A percentile compares a stretch with the other conserved stretches of the same genome.
phyloP scores from a whole-genome alignment of 169 alveolate genomes.

The Plasmodium coatneyi region DNA sequence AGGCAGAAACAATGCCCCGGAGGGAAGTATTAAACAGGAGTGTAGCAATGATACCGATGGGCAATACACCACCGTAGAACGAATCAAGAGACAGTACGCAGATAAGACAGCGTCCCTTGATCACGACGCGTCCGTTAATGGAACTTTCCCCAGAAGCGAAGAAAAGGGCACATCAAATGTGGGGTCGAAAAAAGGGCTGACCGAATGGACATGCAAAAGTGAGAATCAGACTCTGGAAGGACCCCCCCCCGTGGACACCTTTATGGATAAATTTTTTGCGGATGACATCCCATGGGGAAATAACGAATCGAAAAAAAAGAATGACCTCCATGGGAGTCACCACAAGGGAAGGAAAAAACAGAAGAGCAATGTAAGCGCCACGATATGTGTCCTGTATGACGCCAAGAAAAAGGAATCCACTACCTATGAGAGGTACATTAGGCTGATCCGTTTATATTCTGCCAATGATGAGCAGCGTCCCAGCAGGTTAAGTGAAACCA shows the following conservation, averaged over 20 bases:
- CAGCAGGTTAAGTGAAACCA: background rate
- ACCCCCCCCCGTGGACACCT: background rate
- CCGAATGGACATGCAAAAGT: background rate
- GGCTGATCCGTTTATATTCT: slow-evolving; percentile 13
- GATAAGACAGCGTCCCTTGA: background rate
- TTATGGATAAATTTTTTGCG: background rate
- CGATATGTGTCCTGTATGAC: slow-evolving; percentile 68
- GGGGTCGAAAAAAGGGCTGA: background rate
- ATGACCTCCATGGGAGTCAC: background rate
- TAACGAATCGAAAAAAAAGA: background rate
- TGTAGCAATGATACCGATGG: background rate
- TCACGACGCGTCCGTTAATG: background rate
- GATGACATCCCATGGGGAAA: background rate
- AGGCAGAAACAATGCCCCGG: background rate
- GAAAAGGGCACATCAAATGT: background rate
- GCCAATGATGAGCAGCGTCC: background rate
- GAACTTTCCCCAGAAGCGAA: background rate
- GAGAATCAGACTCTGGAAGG: background rate
- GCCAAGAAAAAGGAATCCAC: slow-evolving; percentile 26
- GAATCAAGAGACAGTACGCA: background rate
- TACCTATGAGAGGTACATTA: slow-evolving; percentile 46
- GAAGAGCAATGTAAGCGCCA: slow-evolving; percentile 4
- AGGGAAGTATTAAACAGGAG: background rate
- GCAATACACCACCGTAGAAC: background rate
- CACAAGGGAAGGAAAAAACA: background rate